phyloP scores from a whole-genome alignment of 768 basidiomycete genomes.

The Calvatia gigantea region DNA sequence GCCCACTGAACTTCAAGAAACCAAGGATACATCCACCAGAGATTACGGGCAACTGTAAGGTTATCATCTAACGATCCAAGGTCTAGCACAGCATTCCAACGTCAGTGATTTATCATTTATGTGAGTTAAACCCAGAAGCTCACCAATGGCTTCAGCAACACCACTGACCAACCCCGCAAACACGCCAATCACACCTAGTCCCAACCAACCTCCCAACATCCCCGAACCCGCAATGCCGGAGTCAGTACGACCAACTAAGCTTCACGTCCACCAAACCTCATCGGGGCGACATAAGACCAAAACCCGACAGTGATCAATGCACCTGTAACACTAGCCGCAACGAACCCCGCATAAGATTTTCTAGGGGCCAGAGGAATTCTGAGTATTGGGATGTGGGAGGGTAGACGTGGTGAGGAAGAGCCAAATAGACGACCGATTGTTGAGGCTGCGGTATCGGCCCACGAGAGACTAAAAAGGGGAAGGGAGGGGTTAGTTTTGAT shows the following conservation, averaged over 20 bases:
- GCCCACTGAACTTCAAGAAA: neutral
- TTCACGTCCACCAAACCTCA: constrained; percentile 31
- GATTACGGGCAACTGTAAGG: constrained; percentile 74
- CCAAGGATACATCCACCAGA: constrained; percentile 6
- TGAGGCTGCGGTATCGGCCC: constrained; percentile 94
- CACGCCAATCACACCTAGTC: constrained; percentile 52
- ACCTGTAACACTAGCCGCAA: constrained; percentile 75
- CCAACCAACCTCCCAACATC: constrained; percentile 33
- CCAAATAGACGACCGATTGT: constrained; percentile 88
- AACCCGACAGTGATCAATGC: constrained; percentile 62
- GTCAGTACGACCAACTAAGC: constrained; percentile 42
- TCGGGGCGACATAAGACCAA: constrained; percentile 62
- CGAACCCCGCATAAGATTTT: constrained; percentile 83
- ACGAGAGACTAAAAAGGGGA: constrained; percentile 63
- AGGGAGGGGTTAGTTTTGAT: constrained; percentile 1
- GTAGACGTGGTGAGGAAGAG: constrained; percentile 53
- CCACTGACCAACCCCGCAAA: constrained; percentile 79
- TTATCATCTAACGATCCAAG: constrained; percentile 87
- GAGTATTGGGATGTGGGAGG: constrained; percentile 36
- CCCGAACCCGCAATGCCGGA: constrained; percentile 22
- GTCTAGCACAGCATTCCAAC: constrained; percentile 42
- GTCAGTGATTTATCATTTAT: too few relatives aligned
- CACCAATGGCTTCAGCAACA: constrained; percentile 87
- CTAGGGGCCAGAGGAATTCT: constrained; percentile 71
- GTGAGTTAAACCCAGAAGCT: too few relatives aligned